A percentile compares a stretch with the other conserved stretches of the same genome.
phyloP scores from a whole-genome alignment of 129 eudicot species.

The Centella asiatica region DNA sequence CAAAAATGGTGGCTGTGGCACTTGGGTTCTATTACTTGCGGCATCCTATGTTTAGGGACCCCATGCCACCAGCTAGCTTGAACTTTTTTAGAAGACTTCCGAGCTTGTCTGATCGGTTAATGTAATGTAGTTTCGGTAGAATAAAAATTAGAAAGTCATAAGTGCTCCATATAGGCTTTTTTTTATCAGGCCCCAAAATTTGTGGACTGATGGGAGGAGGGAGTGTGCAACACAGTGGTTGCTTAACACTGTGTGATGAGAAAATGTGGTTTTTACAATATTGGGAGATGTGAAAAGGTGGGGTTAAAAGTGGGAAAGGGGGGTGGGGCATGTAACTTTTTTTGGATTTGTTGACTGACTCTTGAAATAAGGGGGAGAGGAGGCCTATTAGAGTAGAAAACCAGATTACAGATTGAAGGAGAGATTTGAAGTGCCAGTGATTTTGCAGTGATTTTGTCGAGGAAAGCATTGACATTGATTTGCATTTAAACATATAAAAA shows the following conservation, averaged over 20 bases:
- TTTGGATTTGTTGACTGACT: constrained; percentile 34
- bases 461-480: constrained; percentile 36
- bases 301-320: not conserved
- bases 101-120: constrained; percentile 83
- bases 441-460: constrained; percentile 27
- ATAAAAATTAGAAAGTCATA: not conserved
- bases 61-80: constrained; percentile 94
- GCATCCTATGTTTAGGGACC: constrained; percentile 99
- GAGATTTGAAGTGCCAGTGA: constrained; percentile 9
- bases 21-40: constrained; percentile 90
- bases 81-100: constrained; percentile 97
- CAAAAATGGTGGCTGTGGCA: constrained; percentile 98
- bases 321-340: not conserved
- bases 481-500: too few relatives aligned
- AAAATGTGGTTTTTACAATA: constrained; percentile 15
- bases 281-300: constrained; percentile 27
- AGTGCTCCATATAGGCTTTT: not conserved
- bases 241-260: not conserved
- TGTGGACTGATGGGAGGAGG: constrained; percentile 19
- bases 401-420: constrained; percentile 9
- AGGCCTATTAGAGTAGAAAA: constrained; percentile 1
- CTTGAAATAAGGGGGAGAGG: constrained; percentile 15
- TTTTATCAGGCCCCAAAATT: constrained; percentile 13
- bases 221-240: not conserved
- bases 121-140: constrained; percentile 31